These are phyloP conservation scores for Ambrosiella xylebori DNA, from an alignment of 2,329 filamentous ascomycete species.

Conservation along the genomic window DNA sequence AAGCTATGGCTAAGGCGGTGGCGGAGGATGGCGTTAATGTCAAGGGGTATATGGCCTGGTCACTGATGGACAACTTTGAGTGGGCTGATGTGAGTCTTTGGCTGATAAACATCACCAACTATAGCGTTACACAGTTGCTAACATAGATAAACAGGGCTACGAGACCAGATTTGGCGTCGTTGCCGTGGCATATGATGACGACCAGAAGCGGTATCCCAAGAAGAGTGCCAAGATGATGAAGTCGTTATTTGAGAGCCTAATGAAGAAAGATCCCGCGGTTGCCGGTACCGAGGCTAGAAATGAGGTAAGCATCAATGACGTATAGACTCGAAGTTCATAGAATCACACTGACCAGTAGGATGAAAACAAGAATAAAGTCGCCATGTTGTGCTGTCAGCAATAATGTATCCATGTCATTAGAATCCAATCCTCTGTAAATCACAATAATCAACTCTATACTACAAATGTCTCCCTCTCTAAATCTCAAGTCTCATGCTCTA, in stretches of 20 bases:
- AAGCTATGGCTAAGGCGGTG: slow-evolving; percentile 56
- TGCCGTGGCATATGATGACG: slow-evolving; percentile 65
- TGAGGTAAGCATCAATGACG: neutral
- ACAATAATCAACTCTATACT: neutral
- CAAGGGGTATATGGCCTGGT: slow-evolving; percentile 71
- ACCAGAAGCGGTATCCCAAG: slow-evolving; percentile 67
- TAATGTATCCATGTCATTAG: neutral
- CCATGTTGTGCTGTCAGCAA: slow-evolving; percentile 3
- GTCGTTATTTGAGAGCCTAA: slow-evolving; percentile 52
- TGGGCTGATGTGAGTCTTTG: slow-evolving; percentile 47
- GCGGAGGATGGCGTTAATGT: slow-evolving; percentile 61
- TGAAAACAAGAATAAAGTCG: neutral
- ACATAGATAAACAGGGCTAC: slow-evolving; percentile 31
- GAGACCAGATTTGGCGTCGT: slow-evolving; percentile 73
- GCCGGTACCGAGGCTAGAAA: neutral
- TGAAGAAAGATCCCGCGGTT: slow-evolving; percentile 33
- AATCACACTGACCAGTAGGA: no score
- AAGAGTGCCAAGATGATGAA: slow-evolving; percentile 61
- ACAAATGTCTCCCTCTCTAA: neutral
- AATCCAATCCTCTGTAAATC: neutral
- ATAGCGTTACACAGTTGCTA: slow-evolving; percentile 31
- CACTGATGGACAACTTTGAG: slow-evolving; percentile 78
- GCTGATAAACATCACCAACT: slow-evolving; percentile 29
- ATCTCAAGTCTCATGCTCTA: slow-evolving; percentile 20
- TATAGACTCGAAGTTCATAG: neutral